phyloP scores from a whole-genome alignment of 1,284 basidiomycete species.

The Rhodotorula sp. region DNA sequence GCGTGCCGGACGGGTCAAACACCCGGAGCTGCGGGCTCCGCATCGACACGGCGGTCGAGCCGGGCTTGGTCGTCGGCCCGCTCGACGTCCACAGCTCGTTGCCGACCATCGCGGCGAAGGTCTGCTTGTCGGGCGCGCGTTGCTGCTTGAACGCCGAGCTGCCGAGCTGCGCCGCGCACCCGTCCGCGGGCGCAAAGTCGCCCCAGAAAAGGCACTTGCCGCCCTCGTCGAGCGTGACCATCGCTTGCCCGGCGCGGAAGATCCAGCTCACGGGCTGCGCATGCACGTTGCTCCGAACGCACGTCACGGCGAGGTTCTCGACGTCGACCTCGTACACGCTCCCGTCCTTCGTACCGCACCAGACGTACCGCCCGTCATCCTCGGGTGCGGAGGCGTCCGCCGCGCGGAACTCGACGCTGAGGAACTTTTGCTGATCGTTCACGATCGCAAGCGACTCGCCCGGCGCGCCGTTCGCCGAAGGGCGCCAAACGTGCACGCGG shows the following conservation, averaged over 20 bases:
- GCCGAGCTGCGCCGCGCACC: slow-evolving; percentile 1
- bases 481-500: slow-evolving; percentile 41
- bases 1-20: slow-evolving; percentile 66
- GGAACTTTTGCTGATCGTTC: slow-evolving; percentile 61
- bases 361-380: slow-evolving; percentile 61
- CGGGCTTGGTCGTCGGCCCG: slow-evolving; percentile 54
- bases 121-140: slow-evolving; percentile 75
- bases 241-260: slow-evolving; percentile 65
- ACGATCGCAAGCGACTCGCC: slow-evolving; percentile 37
- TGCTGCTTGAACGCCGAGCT: slow-evolving; percentile 60
- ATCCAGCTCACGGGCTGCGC: slow-evolving; percentile 68
- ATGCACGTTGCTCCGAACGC: slow-evolving; percentile 65
- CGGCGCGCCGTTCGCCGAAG: slow-evolving; percentile 55
- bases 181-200: slow-evolving; percentile 3
- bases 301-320: slow-evolving; percentile 60
- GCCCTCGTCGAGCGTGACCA: slow-evolving; percentile 77
- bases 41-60: slow-evolving; percentile 54
- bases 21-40: slow-evolving; percentile 71
- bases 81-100: slow-evolving; percentile 74
- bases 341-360: slow-evolving; percentile 87
- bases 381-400: slow-evolving; percentile 55
- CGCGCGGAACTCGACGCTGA: slow-evolving; percentile 72
- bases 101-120: slow-evolving; percentile 71
- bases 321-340: slow-evolving; percentile 79
- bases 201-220: slow-evolving; percentile 75